Base-by-base conservation (phyloP, 306 rosid genomes). In the Abrus precatorius region DNA sequence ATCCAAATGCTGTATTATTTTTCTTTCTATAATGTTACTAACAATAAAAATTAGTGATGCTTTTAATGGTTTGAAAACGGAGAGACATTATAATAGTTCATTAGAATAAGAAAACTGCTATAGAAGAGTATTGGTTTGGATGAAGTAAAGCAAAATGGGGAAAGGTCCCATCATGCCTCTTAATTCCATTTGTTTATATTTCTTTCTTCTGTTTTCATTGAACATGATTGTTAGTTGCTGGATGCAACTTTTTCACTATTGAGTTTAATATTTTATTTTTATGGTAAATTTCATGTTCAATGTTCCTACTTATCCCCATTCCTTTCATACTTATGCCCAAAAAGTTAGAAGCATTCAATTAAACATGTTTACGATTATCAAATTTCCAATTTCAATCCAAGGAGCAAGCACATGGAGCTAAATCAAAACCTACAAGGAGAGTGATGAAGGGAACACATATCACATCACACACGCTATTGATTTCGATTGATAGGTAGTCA, bases 341-440 rank as follows among this genome's bases (percentile, higher is more conserved):
- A 20, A 20, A 20, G 20, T 20, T 20, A 20, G 20, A 20, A 36
- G 40, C 2, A 36, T 4, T 36, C 40, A 2, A 36, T 36, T 36
- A 36, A 36, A 36, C 4, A 36, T 36, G 40, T 36, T 36, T 36
- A 36, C 4, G 40, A 36, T 60, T 4, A 10, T 10, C 20, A 1
- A 60, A 4, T 32, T 66, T 43, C 54, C 36, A 67, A 43, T 3
- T 67, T 27, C 54, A 67, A 67, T 67, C 2, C 43, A 9, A 67
- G 72, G 43, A 43, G 36, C 40, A 66, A 66, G 52, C 72, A 67
- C 72, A 43, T 41, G 54, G 34, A 41, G 14, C 11, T 41, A 66
- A 65, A 66, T 20, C 34, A 1, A 49, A 49, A 48, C 30, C 3
- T 40, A 69, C 5, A 29, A 48, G 8, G 34, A 43, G 32, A 27